Conservation (phyloP, 2,329 filamentous ascomycete species). For the Tolypocladium sp. region DNA sequence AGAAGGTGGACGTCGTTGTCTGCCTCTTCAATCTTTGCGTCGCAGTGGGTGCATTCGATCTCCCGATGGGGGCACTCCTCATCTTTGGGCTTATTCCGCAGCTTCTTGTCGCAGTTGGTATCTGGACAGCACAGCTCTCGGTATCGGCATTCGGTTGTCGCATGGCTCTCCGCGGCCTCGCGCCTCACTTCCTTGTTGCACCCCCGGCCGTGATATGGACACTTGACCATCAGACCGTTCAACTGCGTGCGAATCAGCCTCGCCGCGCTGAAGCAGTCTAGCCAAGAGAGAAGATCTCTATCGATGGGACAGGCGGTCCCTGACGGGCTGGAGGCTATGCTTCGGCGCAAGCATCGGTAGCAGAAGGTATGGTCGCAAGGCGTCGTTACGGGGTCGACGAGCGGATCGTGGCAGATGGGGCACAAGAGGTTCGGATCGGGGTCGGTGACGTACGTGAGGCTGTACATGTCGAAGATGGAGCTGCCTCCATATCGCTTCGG, state of each 20-base stretch:
- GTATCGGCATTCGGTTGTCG: conserved; percentile 46
- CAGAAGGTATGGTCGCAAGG: conserved; percentile 59
- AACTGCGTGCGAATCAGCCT: conserved; percentile 50
- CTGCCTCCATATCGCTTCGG: conserved; percentile 26
- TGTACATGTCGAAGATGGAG: conserved; percentile 34
- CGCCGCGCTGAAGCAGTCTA: conserved; percentile 30
- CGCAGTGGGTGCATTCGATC: conserved; percentile 44
- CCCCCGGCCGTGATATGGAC: conserved; percentile 41
- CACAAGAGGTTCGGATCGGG: conserved; percentile 40
- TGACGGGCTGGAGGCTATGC: conserved; percentile 29
- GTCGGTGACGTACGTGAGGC: conserved; percentile 32
- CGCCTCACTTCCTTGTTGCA: conserved; percentile 43
- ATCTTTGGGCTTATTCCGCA: conserved; percentile 40
- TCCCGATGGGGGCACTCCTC: conserved; percentile 46
- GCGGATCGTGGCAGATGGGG: conserved; percentile 50
- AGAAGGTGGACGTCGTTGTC: conserved; percentile 26
- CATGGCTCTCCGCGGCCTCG: conserved; percentile 46
- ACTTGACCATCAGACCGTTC: conserved; percentile 48
- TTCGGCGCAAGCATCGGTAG: conserved; percentile 41
- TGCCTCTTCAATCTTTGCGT: conserved; percentile 35
- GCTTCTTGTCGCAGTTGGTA: conserved; percentile 37
- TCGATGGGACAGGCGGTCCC: conserved; percentile 47
- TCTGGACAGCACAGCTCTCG: conserved; percentile 48
- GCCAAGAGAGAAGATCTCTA: conserved; percentile 32
- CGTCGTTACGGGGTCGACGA: conserved; percentile 52